Evolutionary conservation across 176 grass and related monocot species (phyloP), one percentile per base, ranked within the genome.

Genomic region (Oryza longistaminata): DNA sequence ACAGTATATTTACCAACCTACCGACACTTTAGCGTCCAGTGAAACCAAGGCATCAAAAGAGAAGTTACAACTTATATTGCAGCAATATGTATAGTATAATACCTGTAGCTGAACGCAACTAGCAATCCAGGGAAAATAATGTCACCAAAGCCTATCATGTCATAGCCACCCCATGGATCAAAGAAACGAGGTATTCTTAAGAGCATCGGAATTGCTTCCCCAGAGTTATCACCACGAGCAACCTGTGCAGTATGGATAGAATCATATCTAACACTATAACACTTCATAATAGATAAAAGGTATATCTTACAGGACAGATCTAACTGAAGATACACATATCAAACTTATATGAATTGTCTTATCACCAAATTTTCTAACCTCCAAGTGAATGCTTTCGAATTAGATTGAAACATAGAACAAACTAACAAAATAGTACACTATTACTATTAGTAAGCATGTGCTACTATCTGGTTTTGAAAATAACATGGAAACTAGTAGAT

Each of bases 71-170:
- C n/a, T 64, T 66, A 82, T 66, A 85, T 50, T 43, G 31, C 53
- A 80, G 49, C 35, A 87, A 70, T 13, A 25, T 68, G 46, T 26
- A 82, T 27, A 79, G 19, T 88, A 85, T 22, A 80, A 16, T 88
- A 98, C 96, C 96, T 95, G 71, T 93, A 95, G 77, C 96, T 90
- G 88, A 98, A 95, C 27, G 91, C 96, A 79, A 98, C 88, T 75
- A 98, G 96, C 83, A 98, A 92, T 62, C 96, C 93, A 62, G 96
- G 96, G 83, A 98, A 98, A 73, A 95, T 88, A 85, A 98, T 95
- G 78, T 98, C 96, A 58, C 96, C 96, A 83, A 98, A 98, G 75
- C 96, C 96, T 83, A 98, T 98, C 96, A 98, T 98, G 80, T 98
- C 96, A 34, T 98, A 95, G 53, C 96, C 96, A 87, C 93, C 96